These are phyloP conservation scores for Flueggea neowawraea DNA, from an alignment of 441 rosid genomes.

Conservation along the genomic window DNA sequence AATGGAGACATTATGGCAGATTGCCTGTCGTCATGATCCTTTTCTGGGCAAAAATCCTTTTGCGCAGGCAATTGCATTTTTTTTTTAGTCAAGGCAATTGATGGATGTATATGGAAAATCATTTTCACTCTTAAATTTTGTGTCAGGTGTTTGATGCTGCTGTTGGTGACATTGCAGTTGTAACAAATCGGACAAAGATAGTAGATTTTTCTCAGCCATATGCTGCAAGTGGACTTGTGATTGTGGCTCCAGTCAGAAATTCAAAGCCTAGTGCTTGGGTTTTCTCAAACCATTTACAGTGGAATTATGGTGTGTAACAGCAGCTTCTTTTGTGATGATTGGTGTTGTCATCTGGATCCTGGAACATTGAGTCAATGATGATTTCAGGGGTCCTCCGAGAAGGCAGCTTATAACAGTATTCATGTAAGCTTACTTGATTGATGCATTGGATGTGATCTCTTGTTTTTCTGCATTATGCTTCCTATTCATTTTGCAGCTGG, in stretches of 20 bases:
- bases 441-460: neutral
- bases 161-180: constrained; percentile 81
- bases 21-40: too few species aligned
- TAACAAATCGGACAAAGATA: constrained; percentile 56
- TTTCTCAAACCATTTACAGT: constrained; percentile 65
- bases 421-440: constrained; percentile 35
- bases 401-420: constrained; percentile 59
- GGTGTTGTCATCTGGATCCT: constrained; percentile 80
- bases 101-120: neutral
- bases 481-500: too few species aligned
- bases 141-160: constrained; percentile 81
- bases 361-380: constrained; percentile 75
- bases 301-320: constrained; percentile 61
- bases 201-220: constrained; percentile 95
- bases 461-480: too few species aligned
- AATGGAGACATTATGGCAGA: too few species aligned
- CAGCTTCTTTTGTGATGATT: constrained; percentile 61
- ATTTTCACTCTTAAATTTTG: constrained; percentile 9
- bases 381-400: constrained; percentile 76
- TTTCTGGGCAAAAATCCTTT: too few species aligned
- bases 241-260: constrained; percentile 54
- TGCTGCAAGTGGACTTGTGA: constrained; percentile 74
- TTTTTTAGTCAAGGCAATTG: neutral
- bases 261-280: constrained; percentile 58
- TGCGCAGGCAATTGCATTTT: too few species aligned